phyloP scores from a whole-genome alignment of 257 asterid genomes.

The Rauvolfia tetraphylla region DNA sequence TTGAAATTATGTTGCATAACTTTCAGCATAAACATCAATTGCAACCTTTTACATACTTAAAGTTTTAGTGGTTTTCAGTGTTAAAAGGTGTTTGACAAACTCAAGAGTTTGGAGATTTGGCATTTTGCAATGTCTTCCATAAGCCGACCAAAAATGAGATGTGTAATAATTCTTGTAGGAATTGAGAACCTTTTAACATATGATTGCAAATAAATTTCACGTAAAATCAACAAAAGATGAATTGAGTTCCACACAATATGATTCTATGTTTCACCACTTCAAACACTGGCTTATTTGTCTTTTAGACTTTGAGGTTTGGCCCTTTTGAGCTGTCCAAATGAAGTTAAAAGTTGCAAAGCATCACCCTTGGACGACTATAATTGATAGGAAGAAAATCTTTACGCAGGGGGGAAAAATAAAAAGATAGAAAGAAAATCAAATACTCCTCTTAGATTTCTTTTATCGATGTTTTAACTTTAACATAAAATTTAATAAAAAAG shows the following conservation, averaged over 20 bases:
- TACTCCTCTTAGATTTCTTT: no score
- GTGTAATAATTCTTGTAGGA: conserved; percentile 6
- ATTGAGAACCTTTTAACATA: background rate
- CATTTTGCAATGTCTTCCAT: background rate
- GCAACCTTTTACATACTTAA: background rate
- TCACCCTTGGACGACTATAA: no score
- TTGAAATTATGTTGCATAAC: background rate
- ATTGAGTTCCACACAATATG: background rate
- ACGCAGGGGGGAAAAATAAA: no score
- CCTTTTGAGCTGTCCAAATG: background rate
- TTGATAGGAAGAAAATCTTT: no score
- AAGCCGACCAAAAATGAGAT: conserved; percentile 11
- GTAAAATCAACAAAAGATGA: conserved; percentile 1
- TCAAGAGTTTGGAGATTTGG: background rate
- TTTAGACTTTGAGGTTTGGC: background rate
- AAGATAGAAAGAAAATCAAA: no score
- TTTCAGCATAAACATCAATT: conserved; percentile 3
- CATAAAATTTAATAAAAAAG: no score
- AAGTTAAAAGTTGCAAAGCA: conserved; percentile 4
- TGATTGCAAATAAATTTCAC: conserved; percentile 13
- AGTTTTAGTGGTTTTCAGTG: background rate
- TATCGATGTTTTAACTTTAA: no score
- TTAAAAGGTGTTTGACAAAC: background rate
- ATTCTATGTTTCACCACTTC: conserved; percentile 11
- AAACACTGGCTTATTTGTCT: conserved; percentile 5